phyloP scores from a whole-genome alignment of 106 monocot genomes.

The Acorus gramineus region DNA sequence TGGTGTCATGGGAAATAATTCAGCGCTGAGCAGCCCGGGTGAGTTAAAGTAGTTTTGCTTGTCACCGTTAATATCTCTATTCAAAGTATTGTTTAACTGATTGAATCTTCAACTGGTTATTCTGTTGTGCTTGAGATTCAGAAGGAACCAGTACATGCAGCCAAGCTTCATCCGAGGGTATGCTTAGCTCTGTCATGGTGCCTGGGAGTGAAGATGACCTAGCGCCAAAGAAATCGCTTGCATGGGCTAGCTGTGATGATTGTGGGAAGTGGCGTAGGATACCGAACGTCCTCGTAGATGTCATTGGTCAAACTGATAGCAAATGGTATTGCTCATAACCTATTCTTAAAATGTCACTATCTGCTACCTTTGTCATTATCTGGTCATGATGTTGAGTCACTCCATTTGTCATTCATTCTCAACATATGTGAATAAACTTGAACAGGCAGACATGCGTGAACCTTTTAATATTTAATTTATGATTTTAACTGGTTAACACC shows the following conservation, averaged over 20 bases:
- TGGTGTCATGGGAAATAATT: constrained; percentile 1
- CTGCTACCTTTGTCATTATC: too few species aligned
- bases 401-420: too few species aligned
- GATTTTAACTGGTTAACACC: too few species aligned
- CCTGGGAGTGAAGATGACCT: constrained; percentile 8
- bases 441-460: too few species aligned
- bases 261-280: constrained; percentile 92
- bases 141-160: constrained; percentile 13
- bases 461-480: too few species aligned
- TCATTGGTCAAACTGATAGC: constrained; percentile 52
- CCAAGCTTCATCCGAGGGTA: constrained; percentile 15
- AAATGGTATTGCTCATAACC: constrained; percentile 50
- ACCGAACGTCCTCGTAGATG: constrained; percentile 61
- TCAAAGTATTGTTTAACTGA: not conserved
- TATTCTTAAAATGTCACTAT: not conserved
- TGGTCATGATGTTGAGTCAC: too few species aligned
- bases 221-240: constrained; percentile 18
- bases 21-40: constrained; percentile 3
- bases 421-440: too few species aligned
- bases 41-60: constrained; percentile 22
- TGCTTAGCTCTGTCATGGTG: constrained; percentile 6
- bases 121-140: constrained; percentile 1
- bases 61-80: not conserved
- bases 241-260: constrained; percentile 90
- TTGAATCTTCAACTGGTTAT: not conserved